Base-by-base conservation (phyloP, 352 stramenopile species). In the Phytopythium montanum region DNA sequence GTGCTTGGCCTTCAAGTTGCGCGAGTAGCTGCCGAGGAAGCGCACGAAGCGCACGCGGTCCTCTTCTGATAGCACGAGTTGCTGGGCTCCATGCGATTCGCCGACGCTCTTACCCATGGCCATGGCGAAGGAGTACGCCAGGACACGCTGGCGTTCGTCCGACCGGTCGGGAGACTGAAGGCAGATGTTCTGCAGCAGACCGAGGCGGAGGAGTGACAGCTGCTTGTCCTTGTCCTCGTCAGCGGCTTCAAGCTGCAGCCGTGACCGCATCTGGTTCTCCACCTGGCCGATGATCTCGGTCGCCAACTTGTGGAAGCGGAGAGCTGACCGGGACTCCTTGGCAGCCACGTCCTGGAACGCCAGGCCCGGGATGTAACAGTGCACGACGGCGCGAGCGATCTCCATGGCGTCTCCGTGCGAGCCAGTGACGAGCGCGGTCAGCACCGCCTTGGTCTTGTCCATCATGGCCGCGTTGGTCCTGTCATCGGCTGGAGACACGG, bases 131-230 rank as follows among this genome's bases (percentile, higher is more conserved):
- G 74, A 68, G 28, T 77, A 92, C 13, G 59, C 60, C 3, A 94
- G 66, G 1, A 94, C 78, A 39, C 79, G 76, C 56, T 89, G 75
- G 26, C 87, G 63, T 60, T 93, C 80, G 56, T 95, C 79, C 0
- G 79, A 73, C 6, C 83, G 71, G 36, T 90, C 87, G 16, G 87
- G 87, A 12, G 83, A 81, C 18, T 81, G 72, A 10, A 95, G 34
- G 52, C 84, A 95, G 39, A 95, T 68, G 33, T 95, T 89, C 53
- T 95, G 87, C 12, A 89, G 60, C 29, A 92, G 54, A 10, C 76
- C 79, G 12, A 92, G 56, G 16, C 76, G 48, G 29, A 88, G 61
- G 29, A 82, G 62, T 12, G 76, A 89, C 0, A 59, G 53, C 1
- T 42, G 53, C 25, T 39, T 50, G 23, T 9, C 25, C 25, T 18